Evolutionary conservation across 768 basidiomycete species (phyloP).

Genomic region (Dioszegia hungarica): DNA sequence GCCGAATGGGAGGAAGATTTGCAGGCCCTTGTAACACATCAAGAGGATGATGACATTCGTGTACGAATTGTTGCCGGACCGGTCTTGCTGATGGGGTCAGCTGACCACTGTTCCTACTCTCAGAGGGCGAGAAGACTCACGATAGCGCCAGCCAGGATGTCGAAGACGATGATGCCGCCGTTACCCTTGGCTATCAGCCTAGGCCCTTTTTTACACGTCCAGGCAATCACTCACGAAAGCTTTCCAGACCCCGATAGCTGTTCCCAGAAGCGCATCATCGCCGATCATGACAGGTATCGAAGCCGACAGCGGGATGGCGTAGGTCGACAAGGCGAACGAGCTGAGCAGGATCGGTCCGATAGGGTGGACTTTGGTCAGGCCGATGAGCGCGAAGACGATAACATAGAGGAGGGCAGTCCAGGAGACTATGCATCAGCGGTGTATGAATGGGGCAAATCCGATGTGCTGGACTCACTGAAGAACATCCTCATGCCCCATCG

Average conservation of each 20-base stretch:
- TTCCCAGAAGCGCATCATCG: constrained; percentile 27
- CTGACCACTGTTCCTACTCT: background rate
- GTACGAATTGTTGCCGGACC: constrained; percentile 21
- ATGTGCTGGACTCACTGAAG: constrained; percentile 6
- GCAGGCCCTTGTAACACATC: constrained; percentile 28
- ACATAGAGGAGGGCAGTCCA: constrained; percentile 36
- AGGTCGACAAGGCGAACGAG: constrained; percentile 28
- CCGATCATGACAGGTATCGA: constrained; percentile 33
- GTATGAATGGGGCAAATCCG: too few species aligned
- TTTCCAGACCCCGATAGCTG: constrained; percentile 38
- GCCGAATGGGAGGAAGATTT: constrained; percentile 15
- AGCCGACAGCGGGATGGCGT: constrained; percentile 36
- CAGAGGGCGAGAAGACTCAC: background rate
- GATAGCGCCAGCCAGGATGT: constrained; percentile 34
- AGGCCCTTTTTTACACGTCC: too few species aligned
- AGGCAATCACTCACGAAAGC: constrained; percentile 21
- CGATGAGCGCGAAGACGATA: constrained; percentile 35
- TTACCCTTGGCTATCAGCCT: constrained; percentile 9
- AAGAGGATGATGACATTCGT: constrained; percentile 35
- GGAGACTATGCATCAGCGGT: too few species aligned
- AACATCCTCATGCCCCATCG: constrained; percentile 32
- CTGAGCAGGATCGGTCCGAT: constrained; percentile 34
- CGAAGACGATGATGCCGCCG: constrained; percentile 22
- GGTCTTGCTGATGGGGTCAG: constrained; percentile 20
- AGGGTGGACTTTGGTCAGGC: constrained; percentile 36